Base-by-base conservation (phyloP, 129 eudicot genomes). In the Ambrosia trifida region DNA sequence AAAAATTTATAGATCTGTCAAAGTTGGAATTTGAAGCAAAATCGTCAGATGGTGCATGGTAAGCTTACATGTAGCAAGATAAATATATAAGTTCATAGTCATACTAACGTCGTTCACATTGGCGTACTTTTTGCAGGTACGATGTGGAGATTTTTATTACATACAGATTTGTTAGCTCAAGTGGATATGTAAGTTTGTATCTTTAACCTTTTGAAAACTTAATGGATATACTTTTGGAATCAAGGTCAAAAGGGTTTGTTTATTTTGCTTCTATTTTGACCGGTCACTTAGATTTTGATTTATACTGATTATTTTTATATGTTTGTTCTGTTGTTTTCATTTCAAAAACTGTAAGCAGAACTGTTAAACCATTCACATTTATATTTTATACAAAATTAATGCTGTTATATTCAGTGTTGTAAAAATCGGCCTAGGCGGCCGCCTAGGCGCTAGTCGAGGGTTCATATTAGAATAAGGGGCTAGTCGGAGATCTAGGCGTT, bases 1-100 rank as follows among this genome's bases (percentile, higher is more conserved):
- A 79, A 57, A 79, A 80, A 81, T 64, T 35, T 51, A 72, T 56
- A 13, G 91, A 83, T 75, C 61, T 77, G 11, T 85, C 91, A 20
- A 80, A 80, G 72, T 46, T 89, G 75, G 86, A 92, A 72, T 92
- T 89, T 46, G 98, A 92, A 84, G 98, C 98, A 10, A 89, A 79
- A 78, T 92, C 98, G 65, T 68, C 88, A 12, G 91, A 92, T 81
- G 91, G 86, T 38, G 98, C 98, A 56, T 92, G 98, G 98, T 92
- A 85, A 76, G 80, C 64, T 73, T 46, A 73, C 7, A 67, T 76
- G 63, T 59, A 76, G 30, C 66, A 14, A 58, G 68, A 67, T 17
- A 18, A 50, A 49, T 11, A 18, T 61, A 44, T 45, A 30, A 7
- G 32, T 17, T 38, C 40, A 38, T 63, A 45, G 47, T 35, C 38